A percentile compares a stretch with the other conserved stretches of the same genome.
These are phyloP conservation scores for Epichloe amarillans DNA, from an alignment of 2,329 filamentous ascomycete species.

Conservation along the genomic window DNA sequence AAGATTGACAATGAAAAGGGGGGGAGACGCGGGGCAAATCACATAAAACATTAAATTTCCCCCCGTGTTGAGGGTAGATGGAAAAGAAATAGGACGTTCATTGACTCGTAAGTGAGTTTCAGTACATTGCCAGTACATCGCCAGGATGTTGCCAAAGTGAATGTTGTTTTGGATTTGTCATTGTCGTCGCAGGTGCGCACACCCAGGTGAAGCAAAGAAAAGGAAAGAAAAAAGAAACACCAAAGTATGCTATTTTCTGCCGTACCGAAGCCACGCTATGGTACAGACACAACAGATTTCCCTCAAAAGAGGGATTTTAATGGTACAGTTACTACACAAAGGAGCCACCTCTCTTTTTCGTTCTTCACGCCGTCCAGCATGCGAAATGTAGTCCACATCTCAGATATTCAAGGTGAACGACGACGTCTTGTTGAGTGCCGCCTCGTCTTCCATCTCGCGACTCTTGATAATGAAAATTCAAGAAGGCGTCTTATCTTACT, in stretches of 20 bases:
- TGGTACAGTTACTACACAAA: conserved; percentile 8
- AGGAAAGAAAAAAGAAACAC: background rate
- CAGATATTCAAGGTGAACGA: too few species aligned
- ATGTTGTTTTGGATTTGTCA: too few species aligned
- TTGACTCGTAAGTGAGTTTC: background rate
- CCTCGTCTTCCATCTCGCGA: background rate
- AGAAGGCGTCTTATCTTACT: conserved; percentile 25
- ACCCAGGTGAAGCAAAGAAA: background rate
- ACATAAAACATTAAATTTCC: background rate
- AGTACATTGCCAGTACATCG: background rate
- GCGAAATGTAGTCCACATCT: background rate
- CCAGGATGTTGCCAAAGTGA: background rate
- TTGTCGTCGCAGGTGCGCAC: too few species aligned
- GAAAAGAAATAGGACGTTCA: background rate
- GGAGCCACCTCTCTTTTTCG: background rate
- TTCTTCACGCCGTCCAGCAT: background rate
- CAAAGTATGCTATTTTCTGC: conserved; percentile 5
- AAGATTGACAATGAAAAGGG: background rate
- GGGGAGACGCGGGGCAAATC: background rate
- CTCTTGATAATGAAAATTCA: background rate
- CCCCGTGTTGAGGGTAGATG: background rate
- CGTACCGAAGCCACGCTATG: conserved; percentile 5
- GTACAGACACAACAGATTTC: conserved; percentile 4
- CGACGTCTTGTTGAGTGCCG: too few species aligned
- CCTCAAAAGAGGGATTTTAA: conserved; percentile 2